These are phyloP conservation scores for Prunus dulcis DNA, from an alignment of 306 rosid species.

Conservation along the genomic window DNA sequence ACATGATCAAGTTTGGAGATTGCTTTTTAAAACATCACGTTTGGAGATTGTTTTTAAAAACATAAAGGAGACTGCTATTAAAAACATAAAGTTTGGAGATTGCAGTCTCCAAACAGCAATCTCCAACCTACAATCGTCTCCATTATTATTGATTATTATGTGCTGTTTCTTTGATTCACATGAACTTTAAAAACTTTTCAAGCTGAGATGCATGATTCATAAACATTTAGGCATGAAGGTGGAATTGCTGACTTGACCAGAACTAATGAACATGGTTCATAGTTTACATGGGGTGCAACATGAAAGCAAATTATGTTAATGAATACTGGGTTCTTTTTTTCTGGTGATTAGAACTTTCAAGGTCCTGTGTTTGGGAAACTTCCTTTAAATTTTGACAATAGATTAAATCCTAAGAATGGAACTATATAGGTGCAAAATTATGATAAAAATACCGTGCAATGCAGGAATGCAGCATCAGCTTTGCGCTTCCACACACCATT, in stretches of 20 bases:
- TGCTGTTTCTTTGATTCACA: too few species aligned
- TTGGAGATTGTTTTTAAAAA: too few species aligned
- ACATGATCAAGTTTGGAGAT: too few species aligned
- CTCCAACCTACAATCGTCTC: too few species aligned
- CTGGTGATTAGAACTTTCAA: neutral
- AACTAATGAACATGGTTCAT: neutral
- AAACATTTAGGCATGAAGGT: neutral
- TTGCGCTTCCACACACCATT: constrained; percentile 96
- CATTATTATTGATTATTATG: too few species aligned
- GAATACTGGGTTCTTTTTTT: neutral
- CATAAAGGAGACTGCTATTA: too few species aligned
- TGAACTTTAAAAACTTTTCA: neutral
- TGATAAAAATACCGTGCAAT: constrained; percentile 58
- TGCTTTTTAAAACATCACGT: too few species aligned
- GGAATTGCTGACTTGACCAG: neutral
- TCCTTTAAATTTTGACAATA: neutral
- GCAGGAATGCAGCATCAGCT: constrained; percentile 69
- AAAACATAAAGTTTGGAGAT: too few species aligned
- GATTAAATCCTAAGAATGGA: constrained; percentile 4
- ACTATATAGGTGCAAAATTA: neutral
- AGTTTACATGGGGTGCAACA: neutral
- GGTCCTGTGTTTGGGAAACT: neutral
- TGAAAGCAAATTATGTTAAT: neutral
- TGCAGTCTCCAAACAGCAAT: too few species aligned
- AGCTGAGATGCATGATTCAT: neutral